phyloP scores from a whole-genome alignment of 2,329 filamentous ascomycete genomes.

The Chalaropsis thielavioides region DNA sequence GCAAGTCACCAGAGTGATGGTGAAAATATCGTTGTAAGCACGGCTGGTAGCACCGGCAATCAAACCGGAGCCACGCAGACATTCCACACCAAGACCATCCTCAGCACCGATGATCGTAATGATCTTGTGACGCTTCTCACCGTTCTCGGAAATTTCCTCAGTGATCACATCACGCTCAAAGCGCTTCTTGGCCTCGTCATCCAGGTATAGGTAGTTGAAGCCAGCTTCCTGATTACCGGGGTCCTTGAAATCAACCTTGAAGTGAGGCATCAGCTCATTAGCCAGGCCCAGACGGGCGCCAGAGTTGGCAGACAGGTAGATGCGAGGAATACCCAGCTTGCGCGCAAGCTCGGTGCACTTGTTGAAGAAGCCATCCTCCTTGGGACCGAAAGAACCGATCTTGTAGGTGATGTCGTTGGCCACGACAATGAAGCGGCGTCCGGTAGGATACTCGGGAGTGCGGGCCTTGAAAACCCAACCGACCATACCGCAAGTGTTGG shows the following conservation, averaged over 20 bases:
- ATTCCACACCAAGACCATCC: slow-evolving; percentile 95
- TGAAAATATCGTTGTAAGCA: slow-evolving; percentile 98
- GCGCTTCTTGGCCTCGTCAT: slow-evolving; percentile 68
- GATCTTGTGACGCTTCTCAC: slow-evolving; percentile 86
- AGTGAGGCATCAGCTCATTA: slow-evolving; percentile 91
- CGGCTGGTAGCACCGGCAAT: slow-evolving; percentile 95
- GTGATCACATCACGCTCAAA: slow-evolving; percentile 67
- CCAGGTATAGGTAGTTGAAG: slow-evolving; percentile 95
- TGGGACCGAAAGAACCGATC: slow-evolving; percentile 93
- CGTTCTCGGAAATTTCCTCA: slow-evolving; percentile 70
- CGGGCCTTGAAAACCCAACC: slow-evolving; percentile 91
- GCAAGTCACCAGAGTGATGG: slow-evolving; percentile 91
- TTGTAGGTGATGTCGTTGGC: slow-evolving; percentile 99
- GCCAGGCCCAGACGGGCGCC: slow-evolving; percentile 94
- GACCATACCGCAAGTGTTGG: slow-evolving; percentile 95
- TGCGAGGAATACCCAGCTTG: slow-evolving; percentile 85
- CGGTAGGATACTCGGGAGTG: slow-evolving; percentile 88
- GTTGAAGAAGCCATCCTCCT: slow-evolving; percentile 96
- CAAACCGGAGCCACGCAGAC: slow-evolving; percentile 87
- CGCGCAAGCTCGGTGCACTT: slow-evolving; percentile 96
- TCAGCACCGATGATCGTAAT: slow-evolving; percentile 85
- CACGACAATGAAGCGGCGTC: slow-evolving; percentile 85
- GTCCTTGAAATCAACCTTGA: slow-evolving; percentile 95
- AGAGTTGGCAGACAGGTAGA: slow-evolving; percentile 97
- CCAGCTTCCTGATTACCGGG: slow-evolving; percentile 63